phyloP scores from a whole-genome alignment of 495 filamentous ascomycete genomes.

The Neurospora sp. region DNA sequence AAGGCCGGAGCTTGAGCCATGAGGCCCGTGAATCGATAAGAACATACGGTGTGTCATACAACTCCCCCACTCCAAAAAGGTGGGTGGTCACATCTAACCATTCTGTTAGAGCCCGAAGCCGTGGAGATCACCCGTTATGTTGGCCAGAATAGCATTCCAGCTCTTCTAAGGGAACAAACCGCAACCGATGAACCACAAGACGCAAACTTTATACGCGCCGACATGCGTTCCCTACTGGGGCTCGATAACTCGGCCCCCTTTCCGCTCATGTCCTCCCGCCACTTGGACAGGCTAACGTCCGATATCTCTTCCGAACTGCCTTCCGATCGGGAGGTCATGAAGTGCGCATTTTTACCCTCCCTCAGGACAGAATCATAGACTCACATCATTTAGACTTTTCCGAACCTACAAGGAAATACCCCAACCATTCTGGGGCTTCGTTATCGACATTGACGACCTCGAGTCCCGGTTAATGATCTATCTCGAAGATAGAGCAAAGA shows the following conservation, averaged over 20 bases:
- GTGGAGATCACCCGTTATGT: slow-evolving; percentile 55
- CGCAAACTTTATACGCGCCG: slow-evolving; percentile 42
- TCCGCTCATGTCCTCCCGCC: slow-evolving; percentile 66
- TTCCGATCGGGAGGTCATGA: slow-evolving; percentile 51
- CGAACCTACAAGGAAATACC: slow-evolving; percentile 66
- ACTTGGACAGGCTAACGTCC: slow-evolving; percentile 58
- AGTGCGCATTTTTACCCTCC: slow-evolving; percentile 23
- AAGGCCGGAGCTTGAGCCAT: slow-evolving; percentile 25
- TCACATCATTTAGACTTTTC: slow-evolving; percentile 44
- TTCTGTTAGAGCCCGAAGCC: slow-evolving; percentile 46
- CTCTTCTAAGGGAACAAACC: slow-evolving; percentile 55
- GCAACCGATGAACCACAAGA: slow-evolving; percentile 34
- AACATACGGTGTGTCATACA: slow-evolving; percentile 20
- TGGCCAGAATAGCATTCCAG: slow-evolving; percentile 55
- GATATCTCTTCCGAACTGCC: slow-evolving; percentile 61
- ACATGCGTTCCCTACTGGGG: slow-evolving; percentile 70
- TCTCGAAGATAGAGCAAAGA: slow-evolving; percentile 53
- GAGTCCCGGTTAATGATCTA: slow-evolving; percentile 57
- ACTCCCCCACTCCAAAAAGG: background rate
- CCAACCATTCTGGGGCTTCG: slow-evolving; percentile 69
- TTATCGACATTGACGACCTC: slow-evolving; percentile 57
- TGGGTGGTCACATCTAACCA: slow-evolving; percentile 1
- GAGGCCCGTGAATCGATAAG: slow-evolving; percentile 32
- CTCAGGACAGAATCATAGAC: background rate
- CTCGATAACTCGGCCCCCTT: slow-evolving; percentile 80